Base-by-base conservation (phyloP, 169 alveolate species). In the Plasmodium ovale region DNA sequence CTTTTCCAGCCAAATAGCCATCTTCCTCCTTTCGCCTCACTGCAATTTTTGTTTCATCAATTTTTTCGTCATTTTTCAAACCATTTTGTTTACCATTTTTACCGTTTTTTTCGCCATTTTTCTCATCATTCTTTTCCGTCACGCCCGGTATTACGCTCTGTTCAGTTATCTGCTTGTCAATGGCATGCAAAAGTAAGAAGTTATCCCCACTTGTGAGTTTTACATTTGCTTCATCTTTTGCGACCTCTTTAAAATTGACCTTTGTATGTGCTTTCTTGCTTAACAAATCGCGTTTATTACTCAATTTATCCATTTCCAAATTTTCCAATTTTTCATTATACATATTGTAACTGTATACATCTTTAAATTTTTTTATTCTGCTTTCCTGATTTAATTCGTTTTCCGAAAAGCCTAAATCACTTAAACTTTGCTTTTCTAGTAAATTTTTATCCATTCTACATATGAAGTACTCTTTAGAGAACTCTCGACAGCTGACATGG, bases 391-490 rank as follows among this genome's bases (percentile, higher is more conserved):
- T 59, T 77, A 25, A 19, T 44, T 77, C 88, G 62, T 77, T 60
- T 77, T 77, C 88, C 59, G 33, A 60, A 77, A 77, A 77, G 23
- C 88, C 88, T 67, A 77, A 44, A 64, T 77, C 64, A 49, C 54
- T 59, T 62, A 77, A 77, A 64, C 74, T 64, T 37, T 77, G 88
- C 69, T n/a, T 77, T 59, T 77, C 88, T 14, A 77, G 70, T 77
- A 77, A 53, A 77, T 77, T 77, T 16, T 44, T 77, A 54, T 89
- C 93, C 92, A 89, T 89, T 69, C 93, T 49, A 72, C 93, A 89
- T 37, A 68, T 62, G 60, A 89, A 91, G 62, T 89, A 89, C 19
- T 71, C 88, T 84, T 89, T 71, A 16, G 93, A 89, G 47, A 69
- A 70, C 14, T 89, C 70, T 67, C 92, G 16, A 49, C 93, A 89